Percentiles rank a stretch among this genome's conserved stretches.
These are phyloP conservation scores for Batkoa obscura DNA, from an alignment of 371 early-diverging fungal species.

Conservation along the genomic window DNA sequence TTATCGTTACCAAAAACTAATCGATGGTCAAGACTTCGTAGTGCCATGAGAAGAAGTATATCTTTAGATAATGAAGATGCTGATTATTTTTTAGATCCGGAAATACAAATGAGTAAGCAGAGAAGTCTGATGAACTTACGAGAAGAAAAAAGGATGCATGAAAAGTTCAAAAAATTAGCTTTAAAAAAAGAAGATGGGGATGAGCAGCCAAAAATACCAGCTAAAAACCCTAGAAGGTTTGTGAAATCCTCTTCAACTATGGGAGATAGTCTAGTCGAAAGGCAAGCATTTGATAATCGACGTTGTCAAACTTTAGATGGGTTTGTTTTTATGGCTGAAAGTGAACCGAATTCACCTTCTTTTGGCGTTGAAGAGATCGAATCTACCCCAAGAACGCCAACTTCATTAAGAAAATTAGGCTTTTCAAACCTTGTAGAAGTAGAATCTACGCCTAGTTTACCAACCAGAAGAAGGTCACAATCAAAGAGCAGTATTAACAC, in stretches of 20 bases:
- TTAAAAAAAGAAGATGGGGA: neutral
- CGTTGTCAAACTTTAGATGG: conserved; percentile 6
- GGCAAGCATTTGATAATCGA: conserved; percentile 4
- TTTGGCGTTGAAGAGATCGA: neutral
- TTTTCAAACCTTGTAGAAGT: neutral
- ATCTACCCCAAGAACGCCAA: neutral
- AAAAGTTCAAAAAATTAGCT: neutral
- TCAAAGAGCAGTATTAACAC: neutral
- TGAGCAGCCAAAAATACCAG: neutral
- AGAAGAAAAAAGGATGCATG: neutral
- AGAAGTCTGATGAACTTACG: neutral
- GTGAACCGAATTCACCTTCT: neutral
- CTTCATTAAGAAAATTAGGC: neutral
- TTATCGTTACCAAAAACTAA: neutral
- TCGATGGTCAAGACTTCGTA: neutral
- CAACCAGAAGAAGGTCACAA: neutral
- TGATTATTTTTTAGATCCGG: neutral
- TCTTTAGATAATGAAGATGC: neutral
- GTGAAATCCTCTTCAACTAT: neutral
- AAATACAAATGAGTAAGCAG: neutral
- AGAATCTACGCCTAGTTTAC: neutral
- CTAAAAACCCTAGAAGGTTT: conserved; percentile 5
- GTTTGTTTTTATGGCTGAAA: conserved; percentile 2
- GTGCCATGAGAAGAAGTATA: conserved; percentile 1
- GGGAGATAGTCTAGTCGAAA: neutral